Percentiles rank a stretch among this genome's conserved stretches.
Conservation (phyloP, 495 filamentous ascomycete genomes). For the Penicillium cinerascens region DNA sequence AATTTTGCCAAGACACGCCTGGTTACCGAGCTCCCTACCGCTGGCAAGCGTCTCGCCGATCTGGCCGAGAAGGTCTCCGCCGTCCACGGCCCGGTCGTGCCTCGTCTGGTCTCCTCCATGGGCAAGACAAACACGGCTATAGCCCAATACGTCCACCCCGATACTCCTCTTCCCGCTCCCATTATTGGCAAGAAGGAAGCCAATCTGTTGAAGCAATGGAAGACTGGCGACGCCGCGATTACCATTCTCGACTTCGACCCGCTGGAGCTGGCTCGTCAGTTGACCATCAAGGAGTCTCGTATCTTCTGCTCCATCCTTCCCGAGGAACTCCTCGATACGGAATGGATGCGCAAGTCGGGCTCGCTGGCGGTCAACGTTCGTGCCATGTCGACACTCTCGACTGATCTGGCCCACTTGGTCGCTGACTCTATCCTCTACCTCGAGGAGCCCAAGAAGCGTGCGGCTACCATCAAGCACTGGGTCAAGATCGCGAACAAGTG, state of each 20-base stretch:
- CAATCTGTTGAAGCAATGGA: conserved; percentile 69
- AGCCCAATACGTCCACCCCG: conserved; percentile 63
- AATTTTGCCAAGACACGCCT: conserved; percentile 75
- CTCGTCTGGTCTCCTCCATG: conserved; percentile 81
- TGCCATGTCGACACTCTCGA: conserved; percentile 90
- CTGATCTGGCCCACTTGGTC: conserved; percentile 86
- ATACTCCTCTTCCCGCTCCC: conserved; percentile 66
- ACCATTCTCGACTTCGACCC: conserved; percentile 92
- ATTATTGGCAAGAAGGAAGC: conserved; percentile 72
- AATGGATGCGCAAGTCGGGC: conserved; percentile 85
- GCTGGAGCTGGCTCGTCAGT: conserved; percentile 84
- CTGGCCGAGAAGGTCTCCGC: conserved; percentile 79
- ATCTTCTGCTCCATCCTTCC: conserved; percentile 93
- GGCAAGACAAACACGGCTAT: conserved; percentile 78
- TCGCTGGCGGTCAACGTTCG: conserved; percentile 86
- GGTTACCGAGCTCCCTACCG: conserved; percentile 62
- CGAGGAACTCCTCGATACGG: conserved; percentile 87
- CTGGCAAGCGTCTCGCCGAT: conserved; percentile 74
- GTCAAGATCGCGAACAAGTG: conserved; percentile 91
- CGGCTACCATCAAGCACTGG: conserved; percentile 94
- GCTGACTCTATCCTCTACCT: conserved; percentile 89
- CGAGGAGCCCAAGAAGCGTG: conserved; percentile 87
- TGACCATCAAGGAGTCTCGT: conserved; percentile 88
- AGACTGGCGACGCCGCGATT: conserved; percentile 61
- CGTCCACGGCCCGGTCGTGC: conserved; percentile 72